Conservation (phyloP, 2,329 filamentous ascomycete genomes). For the Fusarium anthophilum region DNA sequence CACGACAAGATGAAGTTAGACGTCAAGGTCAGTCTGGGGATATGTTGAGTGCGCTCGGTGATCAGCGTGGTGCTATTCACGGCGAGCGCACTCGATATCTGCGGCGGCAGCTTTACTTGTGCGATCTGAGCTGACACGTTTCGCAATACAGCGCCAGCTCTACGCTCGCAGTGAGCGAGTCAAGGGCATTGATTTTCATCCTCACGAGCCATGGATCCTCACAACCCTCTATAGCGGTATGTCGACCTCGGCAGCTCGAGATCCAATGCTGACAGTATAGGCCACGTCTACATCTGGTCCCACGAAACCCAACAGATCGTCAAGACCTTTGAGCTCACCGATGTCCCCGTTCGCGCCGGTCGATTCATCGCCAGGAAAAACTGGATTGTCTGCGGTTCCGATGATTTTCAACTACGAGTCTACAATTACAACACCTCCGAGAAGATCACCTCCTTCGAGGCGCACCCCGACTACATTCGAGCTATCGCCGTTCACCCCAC, state of each 20-base stretch:
- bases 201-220: constrained; percentile 94
- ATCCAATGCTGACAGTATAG: constrained; percentile 54
- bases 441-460: constrained; percentile 97
- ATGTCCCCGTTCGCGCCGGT: constrained; percentile 96
- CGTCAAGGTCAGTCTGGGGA: constrained; percentile 50
- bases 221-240: constrained; percentile 96
- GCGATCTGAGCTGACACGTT: constrained; percentile 40
- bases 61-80: background rate
- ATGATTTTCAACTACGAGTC: constrained; percentile 87
- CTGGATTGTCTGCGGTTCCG: constrained; percentile 96
- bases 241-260: constrained; percentile 32
- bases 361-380: constrained; percentile 98
- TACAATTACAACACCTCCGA: constrained; percentile 99
- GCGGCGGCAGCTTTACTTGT: constrained; percentile 4
- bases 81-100: background rate
- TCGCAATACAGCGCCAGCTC: constrained; percentile 54
- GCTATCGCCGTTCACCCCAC: constrained; percentile 96
- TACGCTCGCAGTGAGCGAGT: constrained; percentile 91
- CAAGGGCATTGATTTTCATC: constrained; percentile 97
- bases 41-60: background rate
- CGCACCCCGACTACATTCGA: constrained; percentile 97
- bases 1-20: constrained; percentile 53
- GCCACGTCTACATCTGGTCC: constrained; percentile 99
- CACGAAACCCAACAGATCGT: constrained; percentile 97
- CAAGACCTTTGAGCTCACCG: constrained; percentile 98